Conservation (phyloP, 23 red algal species). For the Pyropia haitanensis region DNA sequence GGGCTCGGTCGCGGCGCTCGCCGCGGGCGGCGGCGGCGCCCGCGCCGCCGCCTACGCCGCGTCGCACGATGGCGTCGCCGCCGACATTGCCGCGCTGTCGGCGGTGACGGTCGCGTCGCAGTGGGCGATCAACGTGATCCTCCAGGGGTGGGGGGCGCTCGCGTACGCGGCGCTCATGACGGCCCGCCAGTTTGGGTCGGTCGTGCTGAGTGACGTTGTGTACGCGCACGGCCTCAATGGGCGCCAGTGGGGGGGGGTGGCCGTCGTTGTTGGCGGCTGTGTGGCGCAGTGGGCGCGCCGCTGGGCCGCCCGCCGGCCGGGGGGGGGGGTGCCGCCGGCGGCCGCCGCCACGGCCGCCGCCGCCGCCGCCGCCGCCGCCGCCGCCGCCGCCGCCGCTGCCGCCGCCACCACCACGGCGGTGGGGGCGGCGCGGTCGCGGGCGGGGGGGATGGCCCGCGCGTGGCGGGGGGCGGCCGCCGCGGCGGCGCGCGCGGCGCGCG, state of each 20-base stretch:
- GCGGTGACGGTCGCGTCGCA: conserved; percentile 55
- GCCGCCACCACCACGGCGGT: too few relatives aligned
- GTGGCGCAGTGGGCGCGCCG: too few relatives aligned
- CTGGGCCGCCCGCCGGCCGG: too few relatives aligned
- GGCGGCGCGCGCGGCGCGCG: too few relatives aligned
- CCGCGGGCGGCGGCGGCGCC: conserved; percentile 5
- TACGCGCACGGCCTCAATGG: conserved; percentile 55
- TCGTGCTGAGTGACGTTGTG: conserved; percentile 46
- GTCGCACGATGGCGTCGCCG: conserved; percentile 6
- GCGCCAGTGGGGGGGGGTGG: conserved; percentile 42
- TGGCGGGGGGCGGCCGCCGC: too few relatives aligned
- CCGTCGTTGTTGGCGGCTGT: conserved; percentile 40
- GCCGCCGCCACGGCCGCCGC: too few relatives aligned
- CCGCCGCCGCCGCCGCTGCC: too few relatives aligned
- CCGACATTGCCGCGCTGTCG: conserved; percentile 32
- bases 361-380: too few relatives aligned
- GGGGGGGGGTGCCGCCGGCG: too few relatives aligned
- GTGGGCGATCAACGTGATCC: conserved; percentile 69
- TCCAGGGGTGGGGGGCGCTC: conserved; percentile 68
- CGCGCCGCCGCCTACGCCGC: conserved; percentile 15
- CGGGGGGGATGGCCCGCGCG: too few relatives aligned
- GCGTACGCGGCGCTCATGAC: conserved; percentile 79
- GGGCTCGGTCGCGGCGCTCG: conserved; percentile 17
- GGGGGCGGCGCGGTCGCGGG: too few relatives aligned
- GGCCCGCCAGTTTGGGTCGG: conserved; percentile 70